Conservation (phyloP, 495 filamentous ascomycete genomes). For the Parachaetomium inaequale region DNA sequence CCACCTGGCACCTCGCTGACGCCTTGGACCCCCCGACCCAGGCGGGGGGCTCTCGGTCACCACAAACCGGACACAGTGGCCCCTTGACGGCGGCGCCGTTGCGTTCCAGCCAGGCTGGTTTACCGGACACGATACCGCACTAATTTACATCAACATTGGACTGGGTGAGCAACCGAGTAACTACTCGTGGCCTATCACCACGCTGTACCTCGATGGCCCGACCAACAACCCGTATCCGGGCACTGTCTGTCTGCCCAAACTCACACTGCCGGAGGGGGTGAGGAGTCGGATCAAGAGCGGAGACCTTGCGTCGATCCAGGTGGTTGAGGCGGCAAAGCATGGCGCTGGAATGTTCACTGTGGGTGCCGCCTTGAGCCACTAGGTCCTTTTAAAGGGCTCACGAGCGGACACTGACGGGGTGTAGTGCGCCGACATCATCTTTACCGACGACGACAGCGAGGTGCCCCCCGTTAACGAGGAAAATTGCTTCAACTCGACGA, state of each 20-base stretch:
- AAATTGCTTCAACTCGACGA: neutral
- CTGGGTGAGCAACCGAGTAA: constrained; percentile 64
- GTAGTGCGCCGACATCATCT: constrained; percentile 4
- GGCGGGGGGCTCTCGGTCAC: constrained; percentile 78
- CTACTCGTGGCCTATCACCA: constrained; percentile 63
- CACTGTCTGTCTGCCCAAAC: constrained; percentile 76
- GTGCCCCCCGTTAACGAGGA: neutral
- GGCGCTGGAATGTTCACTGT: neutral
- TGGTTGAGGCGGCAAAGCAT: neutral
- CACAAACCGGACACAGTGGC: constrained; percentile 84
- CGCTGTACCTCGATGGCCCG: constrained; percentile 78
- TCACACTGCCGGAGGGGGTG: constrained; percentile 69
- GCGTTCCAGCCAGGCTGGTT: constrained; percentile 88
- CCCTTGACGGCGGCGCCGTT: constrained; percentile 72
- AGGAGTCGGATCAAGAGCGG: constrained; percentile 53
- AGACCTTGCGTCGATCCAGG: constrained; percentile 56
- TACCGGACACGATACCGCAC: constrained; percentile 71
- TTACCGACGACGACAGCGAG: neutral
- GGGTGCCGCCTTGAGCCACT: neutral
- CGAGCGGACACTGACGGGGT: neutral
- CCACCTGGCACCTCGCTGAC: neutral
- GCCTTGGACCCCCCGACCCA: constrained; percentile 31
- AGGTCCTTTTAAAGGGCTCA: neutral
- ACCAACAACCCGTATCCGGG: constrained; percentile 71
- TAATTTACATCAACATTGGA: constrained; percentile 89